Evolutionary conservation across 2,329 filamentous ascomycete genomes (phyloP), one percentile per base, ranked within the genome.

Genomic region (Sclerotinia subarctica): DNA sequence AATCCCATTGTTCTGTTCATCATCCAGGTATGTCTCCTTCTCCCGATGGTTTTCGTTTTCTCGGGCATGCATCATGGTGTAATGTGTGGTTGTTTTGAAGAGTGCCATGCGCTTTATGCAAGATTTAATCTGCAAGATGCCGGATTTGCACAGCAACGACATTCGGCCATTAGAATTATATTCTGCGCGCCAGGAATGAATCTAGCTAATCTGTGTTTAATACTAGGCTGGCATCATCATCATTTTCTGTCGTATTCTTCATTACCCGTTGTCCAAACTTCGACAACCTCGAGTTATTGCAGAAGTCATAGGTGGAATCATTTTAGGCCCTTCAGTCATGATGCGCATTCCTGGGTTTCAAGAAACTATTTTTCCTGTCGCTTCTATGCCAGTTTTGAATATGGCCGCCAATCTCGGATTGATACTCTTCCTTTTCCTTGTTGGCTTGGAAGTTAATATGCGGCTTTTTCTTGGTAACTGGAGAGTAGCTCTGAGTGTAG

Each of bases 241-340:
- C 74, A 84, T 91, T 68, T 87, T 93, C 78, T 92, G 89, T 75
- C 88, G 90, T 44, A 78, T 91, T 56, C 82, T 94, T 26, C 90
- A 94, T 77, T 93, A 86, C 80, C 92, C 91, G 13, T 84, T 94
- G 6, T 89, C 89, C 73, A 89, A 88, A 74, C 83, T 95, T 62
- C 88, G 90, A 67, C 92, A 95, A 76, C 92, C 92, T 71, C 87
- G 90, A 58, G 92, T 95, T 72, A 94, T 95, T 74, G 90, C 91
- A 62, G 92, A 95, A 80, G 91, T 95, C 69, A 87, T 94, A 67
- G 91, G 90, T n/a, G 92, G 91, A 65, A 92, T 95, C 75, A 79
- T 97, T 49, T 84, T 97, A 1, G 93, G 93, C 4, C 93, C 93
- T 1, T 95, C 93, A 0, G 90, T 96, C 29, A 90, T 96, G 87